Percentiles rank a stretch among this genome's conserved stretches.
phyloP scores from a whole-genome alignment of 2,329 filamentous ascomycete species.

The Lachnellula willkommii region DNA sequence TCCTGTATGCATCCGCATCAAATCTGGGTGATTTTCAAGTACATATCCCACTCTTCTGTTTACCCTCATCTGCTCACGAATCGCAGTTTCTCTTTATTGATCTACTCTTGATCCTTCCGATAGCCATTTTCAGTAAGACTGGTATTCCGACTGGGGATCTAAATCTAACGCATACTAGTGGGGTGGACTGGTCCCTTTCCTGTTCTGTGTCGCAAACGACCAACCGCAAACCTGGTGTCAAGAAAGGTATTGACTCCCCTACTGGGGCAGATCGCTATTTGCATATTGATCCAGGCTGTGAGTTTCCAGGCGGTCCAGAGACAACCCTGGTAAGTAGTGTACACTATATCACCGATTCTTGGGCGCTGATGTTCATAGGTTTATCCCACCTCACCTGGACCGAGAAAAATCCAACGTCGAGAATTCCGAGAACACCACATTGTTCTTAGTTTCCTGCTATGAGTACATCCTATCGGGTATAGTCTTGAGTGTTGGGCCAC shows the following conservation, averaged over 20 bases:
- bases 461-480: slow-evolving; percentile 91
- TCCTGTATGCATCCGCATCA: slow-evolving; percentile 87
- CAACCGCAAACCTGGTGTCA: slow-evolving; percentile 86
- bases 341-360: not conserved
- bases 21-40: slow-evolving; percentile 95
- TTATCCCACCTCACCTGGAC: slow-evolving; percentile 71
- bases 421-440: slow-evolving; percentile 87
- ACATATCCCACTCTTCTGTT: slow-evolving; percentile 2
- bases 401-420: slow-evolving; percentile 76
- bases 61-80: slow-evolving; percentile 3
- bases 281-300: slow-evolving; percentile 68
- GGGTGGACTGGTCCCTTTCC: slow-evolving; percentile 88
- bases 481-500: slow-evolving; percentile 83
- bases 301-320: slow-evolving; percentile 69
- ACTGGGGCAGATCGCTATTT: slow-evolving; percentile 80
- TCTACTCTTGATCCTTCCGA: slow-evolving; percentile 82
- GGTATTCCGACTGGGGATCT: not conserved
- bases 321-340: slow-evolving; percentile 64
- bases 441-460: slow-evolving; percentile 88
- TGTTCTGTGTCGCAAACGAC: slow-evolving; percentile 72
- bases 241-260: slow-evolving; percentile 87
- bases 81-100: slow-evolving; percentile 86
- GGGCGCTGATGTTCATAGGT: slow-evolving; percentile 42
- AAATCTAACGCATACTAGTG: slow-evolving; percentile 59
- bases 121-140: slow-evolving; percentile 80